These are phyloP conservation scores for Corniculantispora saksenae DNA, from an alignment of 2,329 filamentous ascomycete species.

Conservation along the genomic window DNA sequence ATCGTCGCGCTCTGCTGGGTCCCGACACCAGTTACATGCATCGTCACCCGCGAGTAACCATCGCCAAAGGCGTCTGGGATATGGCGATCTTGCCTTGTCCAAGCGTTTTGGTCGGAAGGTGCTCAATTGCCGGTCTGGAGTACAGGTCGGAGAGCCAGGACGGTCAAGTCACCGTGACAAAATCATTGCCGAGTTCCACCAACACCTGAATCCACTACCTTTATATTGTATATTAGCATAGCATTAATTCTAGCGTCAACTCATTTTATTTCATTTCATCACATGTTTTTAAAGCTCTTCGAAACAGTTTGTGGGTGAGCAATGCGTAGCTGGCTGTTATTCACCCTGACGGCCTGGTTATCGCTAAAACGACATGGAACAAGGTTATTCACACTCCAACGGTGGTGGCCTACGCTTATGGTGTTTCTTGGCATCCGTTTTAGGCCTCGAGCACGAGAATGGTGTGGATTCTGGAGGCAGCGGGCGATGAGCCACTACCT, in stretches of 20 bases:
- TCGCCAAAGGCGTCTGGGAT: not conserved
- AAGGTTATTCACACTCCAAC: not conserved
- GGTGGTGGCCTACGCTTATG: not conserved
- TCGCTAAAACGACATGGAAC: not conserved
- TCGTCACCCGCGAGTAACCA: too few species aligned
- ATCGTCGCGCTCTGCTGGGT: not conserved
- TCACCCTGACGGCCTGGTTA: not conserved
- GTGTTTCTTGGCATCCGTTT: not conserved
- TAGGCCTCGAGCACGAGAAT: not conserved
- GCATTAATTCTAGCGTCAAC: not conserved
- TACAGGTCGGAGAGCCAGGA: not conserved
- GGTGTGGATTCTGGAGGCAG: not conserved
- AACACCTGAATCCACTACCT: not conserved
- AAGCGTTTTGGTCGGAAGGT: not conserved
- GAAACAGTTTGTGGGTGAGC: not conserved
- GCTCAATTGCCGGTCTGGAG: not conserved
- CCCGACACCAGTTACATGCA: too few species aligned
- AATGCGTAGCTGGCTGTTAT: not conserved
- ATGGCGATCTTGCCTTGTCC: not conserved
- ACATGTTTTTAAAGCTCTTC: not conserved
- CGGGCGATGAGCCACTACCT: not conserved
- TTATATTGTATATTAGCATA: not conserved
- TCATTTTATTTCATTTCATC: not conserved
- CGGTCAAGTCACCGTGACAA: not conserved
- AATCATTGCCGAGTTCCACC: not conserved